Evolutionary conservation across 2,329 filamentous ascomycete species (phyloP), one percentile per base, ranked within the genome.

Genomic region (Neofusicoccum laricinum): DNA sequence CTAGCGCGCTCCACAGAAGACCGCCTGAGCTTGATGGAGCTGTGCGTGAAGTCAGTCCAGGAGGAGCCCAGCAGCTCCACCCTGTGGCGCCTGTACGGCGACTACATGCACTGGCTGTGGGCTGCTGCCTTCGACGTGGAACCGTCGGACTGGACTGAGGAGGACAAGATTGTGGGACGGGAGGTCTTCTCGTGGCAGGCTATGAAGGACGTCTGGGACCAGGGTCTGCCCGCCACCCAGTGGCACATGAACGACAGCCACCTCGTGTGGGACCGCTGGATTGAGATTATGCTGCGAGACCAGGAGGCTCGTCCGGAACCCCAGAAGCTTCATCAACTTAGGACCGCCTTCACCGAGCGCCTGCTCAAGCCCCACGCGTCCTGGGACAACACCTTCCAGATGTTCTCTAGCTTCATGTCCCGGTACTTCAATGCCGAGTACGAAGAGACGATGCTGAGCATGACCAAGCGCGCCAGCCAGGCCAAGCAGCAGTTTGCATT

Each of bases 161-260:
- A 93, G 32, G 90, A 93, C 69, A 86, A 86, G 70, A 78, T 84
- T 58, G 79, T 91, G 65, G 90, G 88, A 58, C 85, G 86, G 69
- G 89, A 93, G 67, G 78, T 91, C 45, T 94, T 95, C 75, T 86
- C 86, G 6, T 85, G 89, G 67, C 86, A 89, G 38, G 78, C 85
- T 51, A 85, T 90, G 50, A 78, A 91, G 62, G 85, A 86, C 62
- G 83, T 91, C 1, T 91, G 91, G 84, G 86, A 88, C 72, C 84
- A 90, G 70, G 91, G 86, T 40, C 88, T 91, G 69, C 84, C 88
- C 66, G 85, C 87, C 46, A 90, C 91, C 61, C 86, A 88, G 72
- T 91, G 89, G 76, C 89, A 90, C 66, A 80, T 95, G 65, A 86
- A 86, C 72, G 90, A 93, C 74, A 94, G 91, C 72, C 88, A 93